These are phyloP conservation scores for Vanrija sp. DNA, from an alignment of 1,284 basidiomycete species.

Conservation along the genomic window DNA sequence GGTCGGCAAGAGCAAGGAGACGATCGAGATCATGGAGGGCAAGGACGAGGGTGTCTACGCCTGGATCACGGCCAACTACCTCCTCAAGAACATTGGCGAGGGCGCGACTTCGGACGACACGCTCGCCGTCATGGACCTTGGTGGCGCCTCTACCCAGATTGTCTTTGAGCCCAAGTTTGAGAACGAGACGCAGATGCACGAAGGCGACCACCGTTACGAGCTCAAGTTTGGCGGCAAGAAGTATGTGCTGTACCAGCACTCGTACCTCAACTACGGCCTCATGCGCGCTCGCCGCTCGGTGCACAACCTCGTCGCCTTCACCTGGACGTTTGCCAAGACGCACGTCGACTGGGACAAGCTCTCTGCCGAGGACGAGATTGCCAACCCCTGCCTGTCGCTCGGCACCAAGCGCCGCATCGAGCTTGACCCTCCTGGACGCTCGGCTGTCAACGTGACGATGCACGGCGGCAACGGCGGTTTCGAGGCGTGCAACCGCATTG, in stretches of 20 bases:
- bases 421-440: slow-evolving; percentile 60
- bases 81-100: slow-evolving; percentile 67
- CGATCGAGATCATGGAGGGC: slow-evolving; percentile 89
- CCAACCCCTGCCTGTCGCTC: slow-evolving; percentile 77
- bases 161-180: slow-evolving; percentile 83
- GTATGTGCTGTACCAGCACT: slow-evolving; percentile 85
- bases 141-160: slow-evolving; percentile 95
- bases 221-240: slow-evolving; percentile 68
- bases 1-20: slow-evolving; percentile 55
- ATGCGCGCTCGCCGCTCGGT: slow-evolving; percentile 84
- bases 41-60: slow-evolving; percentile 95
- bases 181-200: slow-evolving; percentile 57
- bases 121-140: slow-evolving; percentile 94
- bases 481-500: slow-evolving; percentile 75
- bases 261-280: slow-evolving; percentile 91
- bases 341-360: slow-evolving; percentile 52
- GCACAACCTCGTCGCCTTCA: slow-evolving; percentile 85
- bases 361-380: slow-evolving; percentile 46
- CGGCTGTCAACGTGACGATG: slow-evolving; percentile 69
- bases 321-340: slow-evolving; percentile 56
- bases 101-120: slow-evolving; percentile 56
- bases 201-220: slow-evolving; percentile 92
- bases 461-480: slow-evolving; percentile 74
- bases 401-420: slow-evolving; percentile 64
- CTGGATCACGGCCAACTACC: slow-evolving; percentile 97